phyloP scores from a whole-genome alignment of 345 rosid species.

The Reutealis trisperma region DNA sequence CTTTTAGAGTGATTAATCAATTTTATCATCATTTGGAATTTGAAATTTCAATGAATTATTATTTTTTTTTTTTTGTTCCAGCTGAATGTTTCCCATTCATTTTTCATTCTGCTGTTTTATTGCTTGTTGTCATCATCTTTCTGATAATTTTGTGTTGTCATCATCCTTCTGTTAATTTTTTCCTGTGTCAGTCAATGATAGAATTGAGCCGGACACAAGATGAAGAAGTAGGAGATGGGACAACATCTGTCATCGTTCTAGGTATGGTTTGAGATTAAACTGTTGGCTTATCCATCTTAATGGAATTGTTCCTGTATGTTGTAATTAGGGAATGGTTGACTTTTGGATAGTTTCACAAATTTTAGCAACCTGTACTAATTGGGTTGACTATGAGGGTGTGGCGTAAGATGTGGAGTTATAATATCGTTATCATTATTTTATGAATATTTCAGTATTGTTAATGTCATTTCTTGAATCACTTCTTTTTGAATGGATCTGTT shows the following conservation, averaged over 20 bases:
- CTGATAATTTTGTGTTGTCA: background rate
- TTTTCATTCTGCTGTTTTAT: background rate
- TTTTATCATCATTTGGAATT: background rate
- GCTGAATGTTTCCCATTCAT: background rate
- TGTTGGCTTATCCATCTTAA: background rate
- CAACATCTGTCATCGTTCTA: conserved; percentile 92
- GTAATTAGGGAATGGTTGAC: background rate
- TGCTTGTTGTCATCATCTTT: too few species aligned
- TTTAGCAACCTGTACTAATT: background rate
- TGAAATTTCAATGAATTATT: too few species aligned
- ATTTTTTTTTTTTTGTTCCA: background rate
- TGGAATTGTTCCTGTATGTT: background rate
- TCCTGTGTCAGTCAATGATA: conserved; percentile 73
- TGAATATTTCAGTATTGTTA: background rate
- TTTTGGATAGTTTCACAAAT: background rate
- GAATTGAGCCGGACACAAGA: conserved; percentile 95
- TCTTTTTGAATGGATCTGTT: background rate
- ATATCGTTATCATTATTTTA: background rate
- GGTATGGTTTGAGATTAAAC: conserved; percentile 44
- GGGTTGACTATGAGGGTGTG: background rate
- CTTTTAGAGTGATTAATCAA: background rate
- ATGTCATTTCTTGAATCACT: background rate
- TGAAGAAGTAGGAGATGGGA: conserved; percentile 99
- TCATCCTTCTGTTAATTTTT: background rate
- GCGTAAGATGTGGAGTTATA: background rate